Conservation (phyloP, 495 filamentous ascomycete genomes). For the Neurospora sublineolata region DNA sequence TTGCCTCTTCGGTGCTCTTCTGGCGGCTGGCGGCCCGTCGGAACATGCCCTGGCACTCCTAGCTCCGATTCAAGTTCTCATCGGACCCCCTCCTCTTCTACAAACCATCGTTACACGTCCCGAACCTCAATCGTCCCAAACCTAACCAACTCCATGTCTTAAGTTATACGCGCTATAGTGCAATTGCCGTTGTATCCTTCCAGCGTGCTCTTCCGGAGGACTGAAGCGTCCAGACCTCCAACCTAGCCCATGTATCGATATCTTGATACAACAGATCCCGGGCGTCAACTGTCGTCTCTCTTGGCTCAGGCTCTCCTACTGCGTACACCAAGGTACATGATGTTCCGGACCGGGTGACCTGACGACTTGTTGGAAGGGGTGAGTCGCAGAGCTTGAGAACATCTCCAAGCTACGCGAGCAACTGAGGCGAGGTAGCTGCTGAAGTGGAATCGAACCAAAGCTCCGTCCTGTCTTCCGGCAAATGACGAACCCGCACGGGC, state of each 20-base stretch:
- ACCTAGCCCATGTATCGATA: not conserved
- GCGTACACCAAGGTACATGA: not conserved
- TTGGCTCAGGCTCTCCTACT: not conserved
- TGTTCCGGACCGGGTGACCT: not conserved
- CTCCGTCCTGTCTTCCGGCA: not conserved
- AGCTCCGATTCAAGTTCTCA: conserved; percentile 3
- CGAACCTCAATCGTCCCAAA: conserved; percentile 19
- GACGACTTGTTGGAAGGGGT: not conserved
- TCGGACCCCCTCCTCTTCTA: conserved; percentile 1
- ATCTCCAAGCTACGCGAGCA: not conserved
- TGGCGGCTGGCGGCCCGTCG: not conserved
- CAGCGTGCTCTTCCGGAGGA: conserved; percentile 1
- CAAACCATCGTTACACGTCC: conserved; percentile 11
- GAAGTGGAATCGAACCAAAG: not conserved
- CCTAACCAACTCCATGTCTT: conserved; percentile 8
- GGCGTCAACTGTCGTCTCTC: not conserved
- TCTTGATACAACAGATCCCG: not conserved
- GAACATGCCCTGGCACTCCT: not conserved
- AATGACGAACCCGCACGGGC: not conserved
- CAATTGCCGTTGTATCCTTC: conserved; percentile 19
- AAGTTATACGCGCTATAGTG: conserved; percentile 14
- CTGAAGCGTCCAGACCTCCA: not conserved
- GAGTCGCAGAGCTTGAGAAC: not conserved
- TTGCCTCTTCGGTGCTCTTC: not conserved
- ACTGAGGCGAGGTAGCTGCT: not conserved